A percentile compares a stretch with the other conserved stretches of the same genome.
These are phyloP conservation scores for Amylocystis lapponica DNA, from an alignment of 768 basidiomycete species.

Conservation along the genomic window DNA sequence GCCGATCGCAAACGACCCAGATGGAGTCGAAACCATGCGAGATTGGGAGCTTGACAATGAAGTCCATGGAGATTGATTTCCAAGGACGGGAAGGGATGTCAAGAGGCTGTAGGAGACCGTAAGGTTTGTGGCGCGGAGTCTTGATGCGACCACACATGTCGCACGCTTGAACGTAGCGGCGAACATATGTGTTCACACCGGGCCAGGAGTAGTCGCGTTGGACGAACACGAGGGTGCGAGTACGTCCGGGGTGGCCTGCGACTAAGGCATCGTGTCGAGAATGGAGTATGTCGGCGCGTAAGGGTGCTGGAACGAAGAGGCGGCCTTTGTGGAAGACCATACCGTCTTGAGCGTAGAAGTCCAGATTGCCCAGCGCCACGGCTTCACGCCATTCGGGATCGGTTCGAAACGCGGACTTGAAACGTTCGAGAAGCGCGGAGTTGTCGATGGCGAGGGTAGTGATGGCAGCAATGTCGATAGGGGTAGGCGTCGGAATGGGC, in stretches of 20 bases:
- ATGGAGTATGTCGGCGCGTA: constrained; percentile 25
- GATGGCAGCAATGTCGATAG: constrained; percentile 5
- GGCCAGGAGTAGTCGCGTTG: constrained; percentile 38
- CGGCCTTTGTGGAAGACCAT: constrained; percentile 21
- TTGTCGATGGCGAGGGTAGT: constrained; percentile 19
- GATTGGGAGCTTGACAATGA: constrained; percentile 20
- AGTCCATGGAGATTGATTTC: constrained; percentile 19
- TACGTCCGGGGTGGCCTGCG: constrained; percentile 37
- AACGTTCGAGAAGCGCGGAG: constrained; percentile 11
- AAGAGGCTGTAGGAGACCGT: constrained; percentile 29
- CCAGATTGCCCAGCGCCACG: constrained; percentile 6
- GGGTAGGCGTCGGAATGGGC: not conserved
- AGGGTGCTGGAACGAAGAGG: constrained; percentile 28
- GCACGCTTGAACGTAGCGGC: constrained; percentile 27
- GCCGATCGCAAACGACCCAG: constrained; percentile 15
- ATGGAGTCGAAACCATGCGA: constrained; percentile 16
- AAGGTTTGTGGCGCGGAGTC: constrained; percentile 20
- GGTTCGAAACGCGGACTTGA: constrained; percentile 9
- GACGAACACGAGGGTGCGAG: constrained; percentile 27
- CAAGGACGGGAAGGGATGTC: constrained; percentile 15
- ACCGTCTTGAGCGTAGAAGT: constrained; percentile 8
- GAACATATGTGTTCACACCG: constrained; percentile 18
- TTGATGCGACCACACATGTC: constrained; percentile 25
- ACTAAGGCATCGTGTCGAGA: constrained; percentile 31
- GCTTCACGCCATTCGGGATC: constrained; percentile 18